A percentile compares a stretch with the other conserved stretches of the same genome.
These are phyloP conservation scores for Wilcoxina mikolae DNA, from an alignment of 495 filamentous ascomycete species.

Conservation along the genomic window DNA sequence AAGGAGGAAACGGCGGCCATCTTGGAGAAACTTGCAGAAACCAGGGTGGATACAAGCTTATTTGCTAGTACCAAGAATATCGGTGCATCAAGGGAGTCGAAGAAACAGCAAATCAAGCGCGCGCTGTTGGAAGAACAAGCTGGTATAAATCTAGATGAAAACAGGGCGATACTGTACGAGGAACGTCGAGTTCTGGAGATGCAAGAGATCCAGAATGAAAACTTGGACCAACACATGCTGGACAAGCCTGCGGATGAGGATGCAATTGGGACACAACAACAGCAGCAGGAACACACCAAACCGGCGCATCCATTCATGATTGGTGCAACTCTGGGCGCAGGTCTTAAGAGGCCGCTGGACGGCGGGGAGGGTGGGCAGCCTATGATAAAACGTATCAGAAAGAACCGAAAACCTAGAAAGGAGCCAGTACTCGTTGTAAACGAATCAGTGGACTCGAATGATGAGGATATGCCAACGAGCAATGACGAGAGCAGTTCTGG, in stretches of 20 bases:
- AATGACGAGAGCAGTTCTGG: slow-evolving; percentile 8
- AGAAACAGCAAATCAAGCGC: slow-evolving; percentile 47
- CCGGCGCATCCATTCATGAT: background rate
- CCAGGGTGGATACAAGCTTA: slow-evolving; percentile 66
- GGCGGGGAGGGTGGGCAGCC: slow-evolving; percentile 62
- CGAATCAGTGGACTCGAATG: background rate
- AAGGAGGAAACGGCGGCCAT: slow-evolving; percentile 86
- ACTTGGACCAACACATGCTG: no score
- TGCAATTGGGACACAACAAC: background rate
- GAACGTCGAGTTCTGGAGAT: slow-evolving; percentile 21
- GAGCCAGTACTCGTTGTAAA: slow-evolving; percentile 15
- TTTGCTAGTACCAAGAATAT: slow-evolving; percentile 62
- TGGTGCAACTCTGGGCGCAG: slow-evolving; percentile 45
- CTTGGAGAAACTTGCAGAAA: slow-evolving; percentile 61
- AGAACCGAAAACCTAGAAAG: slow-evolving; percentile 17
- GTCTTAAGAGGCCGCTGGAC: slow-evolving; percentile 75
- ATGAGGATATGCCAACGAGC: slow-evolving; percentile 1
- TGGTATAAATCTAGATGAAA: slow-evolving; percentile 39
- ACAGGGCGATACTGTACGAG: slow-evolving; percentile 36
- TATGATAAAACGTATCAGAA: slow-evolving; percentile 55
- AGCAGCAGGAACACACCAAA: background rate
- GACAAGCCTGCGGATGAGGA: background rate
- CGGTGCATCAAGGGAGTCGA: slow-evolving; percentile 50
- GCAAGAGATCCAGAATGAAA: slow-evolving; percentile 10
- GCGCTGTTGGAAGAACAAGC: slow-evolving; percentile 44